Evolutionary conservation across 2,329 filamentous ascomycete species (phyloP).

Genomic region (Xylaria sp.): DNA sequence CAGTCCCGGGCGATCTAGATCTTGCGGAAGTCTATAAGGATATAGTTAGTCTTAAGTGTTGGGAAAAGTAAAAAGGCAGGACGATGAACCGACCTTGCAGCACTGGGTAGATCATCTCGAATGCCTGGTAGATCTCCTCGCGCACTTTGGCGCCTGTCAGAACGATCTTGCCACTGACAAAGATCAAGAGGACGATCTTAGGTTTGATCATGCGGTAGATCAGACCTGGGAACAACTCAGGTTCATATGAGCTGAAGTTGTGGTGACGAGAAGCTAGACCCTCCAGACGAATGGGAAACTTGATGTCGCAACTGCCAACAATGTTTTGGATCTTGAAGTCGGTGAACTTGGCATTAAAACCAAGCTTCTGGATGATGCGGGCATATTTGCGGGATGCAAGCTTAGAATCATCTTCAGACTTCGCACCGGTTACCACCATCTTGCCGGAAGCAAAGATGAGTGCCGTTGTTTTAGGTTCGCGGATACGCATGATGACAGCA

Average conservation of each 20-base stretch:
- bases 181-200: slow-evolving; percentile 97
- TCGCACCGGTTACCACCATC: slow-evolving; percentile 99
- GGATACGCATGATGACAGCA: slow-evolving; percentile 99
- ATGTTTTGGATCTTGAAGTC: slow-evolving; percentile 99
- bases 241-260: slow-evolving; percentile 99
- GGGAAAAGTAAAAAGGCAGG: too few species aligned
- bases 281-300: slow-evolving; percentile 97
- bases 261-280: slow-evolving; percentile 96
- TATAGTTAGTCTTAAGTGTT: slow-evolving; percentile 18
- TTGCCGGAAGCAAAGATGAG: slow-evolving; percentile 98
- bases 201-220: slow-evolving; percentile 99
- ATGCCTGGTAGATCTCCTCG: slow-evolving; percentile 97
- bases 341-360: slow-evolving; percentile 99
- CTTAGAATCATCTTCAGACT: slow-evolving; percentile 97
- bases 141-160: slow-evolving; percentile 97
- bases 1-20: slow-evolving; percentile 53
- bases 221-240: slow-evolving; percentile 96
- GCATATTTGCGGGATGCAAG: slow-evolving; percentile 97
- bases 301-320: slow-evolving; percentile 98
- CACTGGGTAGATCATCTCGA: slow-evolving; percentile 97
- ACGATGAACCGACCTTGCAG: slow-evolving; percentile 73
- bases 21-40: slow-evolving; percentile 64
- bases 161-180: slow-evolving; percentile 98
- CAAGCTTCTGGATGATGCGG: slow-evolving; percentile 99
- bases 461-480: slow-evolving; percentile 97